Evolutionary conservation across 345 rosid genomes (phyloP).

Genomic region (Melastoma malabathricum): DNA sequence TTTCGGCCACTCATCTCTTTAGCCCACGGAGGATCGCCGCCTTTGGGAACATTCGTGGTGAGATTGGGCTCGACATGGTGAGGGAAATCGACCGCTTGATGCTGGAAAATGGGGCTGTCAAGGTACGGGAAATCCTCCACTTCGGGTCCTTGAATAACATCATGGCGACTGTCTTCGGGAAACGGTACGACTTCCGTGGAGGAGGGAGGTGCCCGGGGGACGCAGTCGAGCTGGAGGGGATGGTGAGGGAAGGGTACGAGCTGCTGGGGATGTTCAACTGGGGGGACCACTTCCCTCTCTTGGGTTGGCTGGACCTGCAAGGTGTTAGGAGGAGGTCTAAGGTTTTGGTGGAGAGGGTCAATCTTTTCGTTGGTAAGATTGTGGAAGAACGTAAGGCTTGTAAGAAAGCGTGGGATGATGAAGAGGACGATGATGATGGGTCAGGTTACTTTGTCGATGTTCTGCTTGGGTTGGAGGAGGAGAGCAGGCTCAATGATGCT

Average conservation of each 20-base stretch:
- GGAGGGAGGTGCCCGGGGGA: constrained; percentile 11
- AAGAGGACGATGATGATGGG: constrained; percentile 1
- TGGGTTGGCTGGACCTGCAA: constrained; percentile 59
- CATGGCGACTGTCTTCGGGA: constrained; percentile 71
- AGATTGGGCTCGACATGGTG: constrained; percentile 40
- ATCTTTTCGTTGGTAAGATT: constrained; percentile 41
- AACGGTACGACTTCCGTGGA: constrained; percentile 33
- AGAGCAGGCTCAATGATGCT: constrained; percentile 37
- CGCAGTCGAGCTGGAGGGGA: constrained; percentile 27
- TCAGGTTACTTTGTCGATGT: constrained; percentile 62
- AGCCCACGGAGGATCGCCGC: constrained; percentile 48
- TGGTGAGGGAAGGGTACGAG: constrained; percentile 70
- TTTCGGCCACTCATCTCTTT: constrained; percentile 64
- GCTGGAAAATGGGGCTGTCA: constrained; percentile 24
- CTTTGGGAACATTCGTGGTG: constrained; percentile 28
- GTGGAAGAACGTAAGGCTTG: constrained; percentile 42
- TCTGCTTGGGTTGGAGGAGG: constrained; percentile 49
- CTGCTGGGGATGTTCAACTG: constrained; percentile 64
- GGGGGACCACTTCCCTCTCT: constrained; percentile 70
- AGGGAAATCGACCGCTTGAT: constrained; percentile 15
- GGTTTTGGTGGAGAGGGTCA: constrained; percentile 37
- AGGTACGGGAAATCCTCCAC: constrained; percentile 38
- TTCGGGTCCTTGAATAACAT: constrained; percentile 66
- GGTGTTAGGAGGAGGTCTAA: constrained; percentile 63
- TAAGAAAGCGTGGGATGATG: constrained; percentile 4